Conservation (phyloP, 2,329 filamentous ascomycete genomes). For the Zymoseptoria brevis region DNA sequence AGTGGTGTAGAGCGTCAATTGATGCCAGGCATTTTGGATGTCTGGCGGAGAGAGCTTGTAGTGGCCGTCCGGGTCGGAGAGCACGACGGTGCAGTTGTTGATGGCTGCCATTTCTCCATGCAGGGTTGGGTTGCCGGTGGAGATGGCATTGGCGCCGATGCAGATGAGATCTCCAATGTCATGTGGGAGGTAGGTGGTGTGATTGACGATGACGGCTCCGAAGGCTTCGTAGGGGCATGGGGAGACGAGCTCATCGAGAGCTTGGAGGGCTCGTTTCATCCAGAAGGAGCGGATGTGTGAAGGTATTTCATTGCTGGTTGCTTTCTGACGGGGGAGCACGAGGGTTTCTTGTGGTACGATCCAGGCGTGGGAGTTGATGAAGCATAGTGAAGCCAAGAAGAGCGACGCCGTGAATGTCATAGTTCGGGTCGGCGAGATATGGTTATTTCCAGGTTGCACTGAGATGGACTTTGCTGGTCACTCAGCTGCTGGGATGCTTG, state of each 20-base stretch:
- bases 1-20: slow-evolving; percentile 47
- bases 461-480: too few relatives aligned
- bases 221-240: background rate
- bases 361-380: background rate
- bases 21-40: slow-evolving; percentile 37
- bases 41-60: slow-evolving; percentile 37
- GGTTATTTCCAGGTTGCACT: too few relatives aligned
- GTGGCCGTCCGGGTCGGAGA: slow-evolving; percentile 38
- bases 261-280: background rate
- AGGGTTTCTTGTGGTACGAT: background rate
- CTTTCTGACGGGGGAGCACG: background rate
- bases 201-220: background rate
- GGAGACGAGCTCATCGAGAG: background rate
- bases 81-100: slow-evolving; percentile 42
- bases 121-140: slow-evolving; percentile 45
- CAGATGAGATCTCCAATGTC: background rate
- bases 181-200: background rate
- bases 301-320: background rate
- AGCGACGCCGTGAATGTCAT: background rate
- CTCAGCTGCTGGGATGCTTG: too few relatives aligned
- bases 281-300: background rate
- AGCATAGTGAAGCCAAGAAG: background rate
- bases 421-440: background rate
- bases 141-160: slow-evolving; percentile 42
- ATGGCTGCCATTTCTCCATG: slow-evolving; percentile 51